Percentiles rank a stretch among this genome's conserved stretches.
Conservation (phyloP, 495 filamentous ascomycete species). For the Aspergillus funiculosus region DNA sequence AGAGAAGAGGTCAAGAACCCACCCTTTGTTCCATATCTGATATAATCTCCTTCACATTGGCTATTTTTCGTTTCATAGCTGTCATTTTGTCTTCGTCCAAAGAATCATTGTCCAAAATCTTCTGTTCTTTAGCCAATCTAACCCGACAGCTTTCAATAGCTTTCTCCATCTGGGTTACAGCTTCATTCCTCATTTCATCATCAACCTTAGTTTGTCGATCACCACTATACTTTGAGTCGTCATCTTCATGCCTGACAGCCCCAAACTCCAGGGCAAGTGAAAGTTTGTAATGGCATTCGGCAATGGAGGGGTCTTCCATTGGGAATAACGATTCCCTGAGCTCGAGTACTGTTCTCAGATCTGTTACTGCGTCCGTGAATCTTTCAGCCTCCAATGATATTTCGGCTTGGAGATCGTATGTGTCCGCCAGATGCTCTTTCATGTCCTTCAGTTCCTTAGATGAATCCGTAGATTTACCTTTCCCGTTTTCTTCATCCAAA, state of each 20-base stretch:
- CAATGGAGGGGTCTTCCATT: constrained; percentile 71
- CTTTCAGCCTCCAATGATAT: constrained; percentile 93
- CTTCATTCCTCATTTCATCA: constrained; percentile 65
- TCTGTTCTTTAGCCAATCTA: constrained; percentile 69
- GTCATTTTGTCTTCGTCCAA: constrained; percentile 42
- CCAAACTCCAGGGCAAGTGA: constrained; percentile 93
- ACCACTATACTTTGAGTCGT: constrained; percentile 33
- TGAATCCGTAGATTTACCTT: constrained; percentile 48
- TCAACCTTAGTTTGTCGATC: constrained; percentile 47
- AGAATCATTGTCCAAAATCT: constrained; percentile 54
- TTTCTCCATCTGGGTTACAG: constrained; percentile 68
- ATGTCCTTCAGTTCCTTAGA: constrained; percentile 52
- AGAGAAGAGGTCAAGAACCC: constrained; percentile 26
- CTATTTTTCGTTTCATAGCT: constrained; percentile 58
- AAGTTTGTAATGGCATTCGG: constrained; percentile 93
- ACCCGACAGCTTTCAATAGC: constrained; percentile 75
- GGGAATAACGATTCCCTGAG: constrained; percentile 73
- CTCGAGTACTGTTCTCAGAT: constrained; percentile 66
- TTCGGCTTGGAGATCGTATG: constrained; percentile 84
- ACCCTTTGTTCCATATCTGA: constrained; percentile 81
- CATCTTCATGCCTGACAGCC: constrained; percentile 60
- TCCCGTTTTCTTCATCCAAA: constrained; percentile 42
- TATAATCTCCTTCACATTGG: constrained; percentile 80
- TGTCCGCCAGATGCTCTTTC: constrained; percentile 82
- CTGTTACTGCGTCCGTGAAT: constrained; percentile 73